A percentile compares a stretch with the other conserved stretches of the same genome.
These are phyloP conservation scores for Aureobasidium sp. DNA, from an alignment of 2,329 filamentous ascomycete genomes.

Conservation along the genomic window DNA sequence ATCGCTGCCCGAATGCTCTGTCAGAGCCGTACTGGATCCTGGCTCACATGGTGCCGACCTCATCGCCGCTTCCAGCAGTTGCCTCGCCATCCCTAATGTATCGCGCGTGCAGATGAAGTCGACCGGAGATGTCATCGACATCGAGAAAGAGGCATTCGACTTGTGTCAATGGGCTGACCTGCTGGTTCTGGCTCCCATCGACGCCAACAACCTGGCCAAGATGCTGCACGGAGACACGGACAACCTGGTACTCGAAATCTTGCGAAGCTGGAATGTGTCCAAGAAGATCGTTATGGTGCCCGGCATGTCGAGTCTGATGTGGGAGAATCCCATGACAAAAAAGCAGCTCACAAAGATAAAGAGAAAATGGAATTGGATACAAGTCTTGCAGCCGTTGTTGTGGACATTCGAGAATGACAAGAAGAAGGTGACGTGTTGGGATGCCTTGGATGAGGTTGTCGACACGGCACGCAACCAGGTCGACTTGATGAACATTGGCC, in stretches of 20 bases:
- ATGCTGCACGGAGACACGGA: conserved; percentile 82
- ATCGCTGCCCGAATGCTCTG: conserved; percentile 26
- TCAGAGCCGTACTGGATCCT: conserved; percentile 28
- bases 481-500: conserved; percentile 64
- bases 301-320: conserved; percentile 82
- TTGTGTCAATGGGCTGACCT: conserved; percentile 83
- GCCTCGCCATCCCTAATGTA: conserved; percentile 26
- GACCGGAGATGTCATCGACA: conserved; percentile 21
- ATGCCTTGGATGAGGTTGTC: conserved; percentile 60
- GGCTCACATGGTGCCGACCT: conserved; percentile 27
- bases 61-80: conserved; percentile 25
- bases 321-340: conserved; percentile 83
- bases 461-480: conserved; percentile 70
- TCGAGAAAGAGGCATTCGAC: conserved; percentile 46
- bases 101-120: conserved; percentile 18
- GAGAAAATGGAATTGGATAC: conserved; percentile 79
- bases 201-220: conserved; percentile 74
- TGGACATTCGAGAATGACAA: conserved; percentile 64
- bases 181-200: conserved; percentile 73
- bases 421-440: conserved; percentile 45
- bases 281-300: conserved; percentile 81
- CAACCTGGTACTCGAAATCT: conserved; percentile 68
- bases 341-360: conserved; percentile 78
- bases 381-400: conserved; percentile 69
- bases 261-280: conserved; percentile 78